These are phyloP conservation scores for Termitomyces sp. DNA, from an alignment of 768 basidiomycete species.

Conservation along the genomic window DNA sequence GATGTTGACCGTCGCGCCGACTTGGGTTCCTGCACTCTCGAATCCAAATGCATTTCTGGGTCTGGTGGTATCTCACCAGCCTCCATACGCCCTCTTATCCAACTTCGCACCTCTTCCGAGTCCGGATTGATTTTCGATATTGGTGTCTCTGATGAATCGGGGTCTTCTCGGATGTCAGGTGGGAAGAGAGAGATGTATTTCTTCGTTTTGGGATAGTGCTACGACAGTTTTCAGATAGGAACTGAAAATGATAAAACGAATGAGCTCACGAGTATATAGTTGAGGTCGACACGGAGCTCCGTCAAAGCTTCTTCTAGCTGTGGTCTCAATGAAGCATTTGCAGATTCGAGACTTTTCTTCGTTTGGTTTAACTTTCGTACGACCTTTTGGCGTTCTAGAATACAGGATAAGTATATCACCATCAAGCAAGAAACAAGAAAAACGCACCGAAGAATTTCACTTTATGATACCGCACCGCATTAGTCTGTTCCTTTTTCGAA, in stretches of 20 bases:
- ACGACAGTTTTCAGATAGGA: background rate
- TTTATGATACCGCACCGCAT: constrained; percentile 81
- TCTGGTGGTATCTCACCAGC: constrained; percentile 50
- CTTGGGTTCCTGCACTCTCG: constrained; percentile 12
- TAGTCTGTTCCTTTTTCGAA: constrained; percentile 61
- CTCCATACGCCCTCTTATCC: constrained; percentile 58
- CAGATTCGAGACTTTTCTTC: constrained; percentile 45
- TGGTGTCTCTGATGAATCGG: constrained; percentile 19
- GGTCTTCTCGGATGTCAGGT: constrained; percentile 46
- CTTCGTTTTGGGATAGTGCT: constrained; percentile 81
- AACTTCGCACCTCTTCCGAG: constrained; percentile 52
- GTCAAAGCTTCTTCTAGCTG: constrained; percentile 44
- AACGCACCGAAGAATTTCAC: constrained; percentile 88
- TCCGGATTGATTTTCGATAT: constrained; percentile 38
- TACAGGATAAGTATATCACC: background rate
- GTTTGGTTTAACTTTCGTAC: constrained; percentile 67
- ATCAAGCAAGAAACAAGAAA: background rate
- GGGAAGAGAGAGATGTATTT: constrained; percentile 93
- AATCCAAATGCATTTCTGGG: constrained; percentile 46
- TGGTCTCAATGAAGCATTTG: constrained; percentile 29
- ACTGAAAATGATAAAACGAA: background rate
- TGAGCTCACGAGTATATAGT: constrained; percentile 72
- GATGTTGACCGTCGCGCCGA: background rate
- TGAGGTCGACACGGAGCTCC: constrained; percentile 79
- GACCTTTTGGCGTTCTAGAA: constrained; percentile 81